Conservation (phyloP, 768 basidiomycete species). For the Gloeopeniophorella convolvens region DNA sequence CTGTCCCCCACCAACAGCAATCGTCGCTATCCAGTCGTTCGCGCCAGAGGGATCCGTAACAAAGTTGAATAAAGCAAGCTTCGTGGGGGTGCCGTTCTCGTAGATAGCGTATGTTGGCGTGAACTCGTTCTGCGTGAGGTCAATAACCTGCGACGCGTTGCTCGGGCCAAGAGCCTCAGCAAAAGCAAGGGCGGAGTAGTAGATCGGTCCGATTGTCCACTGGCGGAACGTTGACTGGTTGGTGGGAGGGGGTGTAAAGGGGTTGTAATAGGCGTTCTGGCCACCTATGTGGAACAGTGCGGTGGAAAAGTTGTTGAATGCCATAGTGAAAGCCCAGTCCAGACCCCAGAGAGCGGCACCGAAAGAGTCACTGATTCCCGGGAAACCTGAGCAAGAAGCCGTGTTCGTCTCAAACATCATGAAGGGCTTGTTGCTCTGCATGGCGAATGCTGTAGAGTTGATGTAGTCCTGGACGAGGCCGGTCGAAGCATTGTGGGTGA, state of each 20-base stretch:
- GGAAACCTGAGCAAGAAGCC: slow-evolving; percentile 43
- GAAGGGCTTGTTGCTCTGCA: slow-evolving; percentile 36
- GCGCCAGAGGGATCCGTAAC: slow-evolving; percentile 53
- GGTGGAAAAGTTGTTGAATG: slow-evolving; percentile 39
- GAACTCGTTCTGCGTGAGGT: slow-evolving; percentile 48
- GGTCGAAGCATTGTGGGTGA: slow-evolving; percentile 51
- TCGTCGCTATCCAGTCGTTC: slow-evolving; percentile 44
- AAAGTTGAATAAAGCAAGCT: slow-evolving; percentile 70
- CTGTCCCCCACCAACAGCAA: slow-evolving; percentile 42
- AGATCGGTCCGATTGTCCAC: slow-evolving; percentile 71
- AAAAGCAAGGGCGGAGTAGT: slow-evolving; percentile 65
- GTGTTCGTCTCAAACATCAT: slow-evolving; percentile 57
- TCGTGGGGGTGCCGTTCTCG: slow-evolving; percentile 54
- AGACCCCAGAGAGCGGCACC: slow-evolving; percentile 46
- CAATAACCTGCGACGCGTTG: slow-evolving; percentile 59
- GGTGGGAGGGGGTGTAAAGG: slow-evolving; percentile 41
- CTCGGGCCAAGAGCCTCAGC: slow-evolving; percentile 66
- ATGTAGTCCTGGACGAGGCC: slow-evolving; percentile 48
- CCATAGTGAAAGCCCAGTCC: slow-evolving; percentile 49
- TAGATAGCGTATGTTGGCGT: slow-evolving; percentile 70
- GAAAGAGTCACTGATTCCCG: slow-evolving; percentile 52
- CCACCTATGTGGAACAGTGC: slow-evolving; percentile 51
- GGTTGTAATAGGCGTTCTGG: slow-evolving; percentile 58
- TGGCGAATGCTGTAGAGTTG: slow-evolving; percentile 37
- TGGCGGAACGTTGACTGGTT: slow-evolving; percentile 51